Conservation (phyloP, 306 rosid species). For the Spatholobus suberectus region DNA sequence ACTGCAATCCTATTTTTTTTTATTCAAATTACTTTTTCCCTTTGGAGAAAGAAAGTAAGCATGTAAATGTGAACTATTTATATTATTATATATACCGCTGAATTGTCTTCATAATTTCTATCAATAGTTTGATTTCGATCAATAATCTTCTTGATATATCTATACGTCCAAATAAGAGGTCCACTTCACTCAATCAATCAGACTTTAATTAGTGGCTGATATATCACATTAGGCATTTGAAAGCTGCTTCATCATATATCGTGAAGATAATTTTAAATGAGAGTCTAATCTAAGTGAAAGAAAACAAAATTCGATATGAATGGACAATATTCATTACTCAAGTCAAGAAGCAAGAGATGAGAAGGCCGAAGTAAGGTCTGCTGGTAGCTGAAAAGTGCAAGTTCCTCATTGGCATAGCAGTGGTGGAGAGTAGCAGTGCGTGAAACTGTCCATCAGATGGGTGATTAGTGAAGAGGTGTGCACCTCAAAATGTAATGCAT, state of each 20-base stretch:
- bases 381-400: too few species aligned
- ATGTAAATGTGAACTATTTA: too few species aligned
- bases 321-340: constrained; percentile 43
- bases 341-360: too few species aligned
- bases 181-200: neutral
- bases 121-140: neutral
- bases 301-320: constrained; percentile 17
- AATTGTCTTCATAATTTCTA: neutral
- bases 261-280: constrained; percentile 30
- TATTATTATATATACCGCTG: too few species aligned
- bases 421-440: too few species aligned
- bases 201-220: constrained; percentile 33
- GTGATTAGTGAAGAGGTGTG: too few species aligned
- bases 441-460: too few species aligned
- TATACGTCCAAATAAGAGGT: neutral
- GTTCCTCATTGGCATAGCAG: too few species aligned
- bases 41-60: too few species aligned
- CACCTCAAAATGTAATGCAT: too few species aligned
- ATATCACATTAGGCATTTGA: neutral
- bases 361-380: too few species aligned
- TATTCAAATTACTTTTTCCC: too few species aligned
- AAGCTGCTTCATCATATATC: neutral
- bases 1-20: neutral
- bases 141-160: neutral
- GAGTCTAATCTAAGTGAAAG: constrained; percentile 4